Conservation (phyloP, 2,329 filamentous ascomycete genomes). For the Neofusicoccum parvum region DNA sequence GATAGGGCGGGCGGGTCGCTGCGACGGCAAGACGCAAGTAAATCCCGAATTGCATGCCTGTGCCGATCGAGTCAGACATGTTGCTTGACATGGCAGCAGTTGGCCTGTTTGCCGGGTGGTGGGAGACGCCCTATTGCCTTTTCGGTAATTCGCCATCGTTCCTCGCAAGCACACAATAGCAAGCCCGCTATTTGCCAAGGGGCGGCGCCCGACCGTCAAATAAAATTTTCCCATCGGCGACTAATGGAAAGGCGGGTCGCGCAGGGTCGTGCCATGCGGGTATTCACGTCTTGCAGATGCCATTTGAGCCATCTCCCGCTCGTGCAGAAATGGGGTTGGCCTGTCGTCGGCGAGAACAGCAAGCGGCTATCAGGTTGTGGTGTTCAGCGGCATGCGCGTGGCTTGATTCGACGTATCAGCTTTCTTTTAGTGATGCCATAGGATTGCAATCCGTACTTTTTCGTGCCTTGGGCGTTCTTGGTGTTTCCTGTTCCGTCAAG, state of each 20-base stretch:
- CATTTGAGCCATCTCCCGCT: neutral
- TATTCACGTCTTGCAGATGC: neutral
- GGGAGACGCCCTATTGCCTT: neutral
- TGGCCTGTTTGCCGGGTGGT: neutral
- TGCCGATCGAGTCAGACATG: neutral
- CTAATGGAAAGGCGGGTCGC: neutral
- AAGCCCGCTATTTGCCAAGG: neutral
- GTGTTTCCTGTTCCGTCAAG: too few relatives aligned
- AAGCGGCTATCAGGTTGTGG: neutral
- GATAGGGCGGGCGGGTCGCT: neutral
- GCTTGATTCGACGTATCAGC: too few relatives aligned
- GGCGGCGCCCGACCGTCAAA: neutral
- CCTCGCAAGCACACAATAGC: constrained; percentile 8
- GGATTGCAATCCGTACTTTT: too few relatives aligned
- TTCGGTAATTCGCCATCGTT: constrained; percentile 14
- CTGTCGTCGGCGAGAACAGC: neutral
- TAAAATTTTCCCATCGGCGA: neutral
- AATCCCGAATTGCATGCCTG: neutral
- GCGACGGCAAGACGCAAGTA: neutral
- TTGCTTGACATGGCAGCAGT: neutral
- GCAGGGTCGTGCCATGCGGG: neutral
- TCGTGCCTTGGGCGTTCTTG: too few relatives aligned
- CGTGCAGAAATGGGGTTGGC: neutral
- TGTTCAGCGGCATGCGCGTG: neutral
- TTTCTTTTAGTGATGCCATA: neutral